phyloP scores from a whole-genome alignment of 768 basidiomycete species.

The Sutorius australiensis region DNA sequence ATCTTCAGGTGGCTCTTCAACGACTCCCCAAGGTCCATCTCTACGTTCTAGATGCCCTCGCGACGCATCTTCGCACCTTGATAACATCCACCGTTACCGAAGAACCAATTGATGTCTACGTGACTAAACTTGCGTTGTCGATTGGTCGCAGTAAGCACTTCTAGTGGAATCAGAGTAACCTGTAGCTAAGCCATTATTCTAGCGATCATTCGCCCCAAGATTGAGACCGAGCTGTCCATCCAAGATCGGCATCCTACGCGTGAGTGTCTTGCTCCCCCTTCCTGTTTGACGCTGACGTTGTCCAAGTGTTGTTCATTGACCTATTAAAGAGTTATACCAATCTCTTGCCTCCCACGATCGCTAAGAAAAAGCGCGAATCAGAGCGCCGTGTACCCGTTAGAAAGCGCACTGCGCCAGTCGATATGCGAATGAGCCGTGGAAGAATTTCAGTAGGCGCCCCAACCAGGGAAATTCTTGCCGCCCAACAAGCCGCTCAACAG shows the following conservation, averaged over 20 bases:
- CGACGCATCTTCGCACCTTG: slow-evolving; percentile 72
- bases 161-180: background rate
- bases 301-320: slow-evolving; percentile 77
- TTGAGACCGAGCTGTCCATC: slow-evolving; percentile 80
- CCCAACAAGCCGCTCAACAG: slow-evolving; percentile 61
- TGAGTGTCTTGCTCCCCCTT: slow-evolving; percentile 32
- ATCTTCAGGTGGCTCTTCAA: slow-evolving; percentile 58
- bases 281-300: background rate
- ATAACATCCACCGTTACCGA: slow-evolving; percentile 65
- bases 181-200: slow-evolving; percentile 1
- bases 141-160: slow-evolving; percentile 72
- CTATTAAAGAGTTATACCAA: slow-evolving; percentile 70
- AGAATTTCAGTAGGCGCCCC: slow-evolving; percentile 71
- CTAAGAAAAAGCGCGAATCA: slow-evolving; percentile 82
- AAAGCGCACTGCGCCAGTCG: slow-evolving; percentile 83
- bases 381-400: slow-evolving; percentile 79
- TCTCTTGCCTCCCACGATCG: slow-evolving; percentile 77
- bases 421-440: slow-evolving; percentile 82
- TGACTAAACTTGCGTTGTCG: slow-evolving; percentile 84
- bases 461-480: slow-evolving; percentile 64
- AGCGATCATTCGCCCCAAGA: slow-evolving; percentile 81
- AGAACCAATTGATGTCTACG: slow-evolving; percentile 74
- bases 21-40: slow-evolving; percentile 76
- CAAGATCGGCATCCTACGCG: slow-evolving; percentile 86
- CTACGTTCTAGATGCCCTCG: slow-evolving; percentile 71